Conservation (phyloP, 306 rosid genomes). For the Cicer pinnatifidum region DNA sequence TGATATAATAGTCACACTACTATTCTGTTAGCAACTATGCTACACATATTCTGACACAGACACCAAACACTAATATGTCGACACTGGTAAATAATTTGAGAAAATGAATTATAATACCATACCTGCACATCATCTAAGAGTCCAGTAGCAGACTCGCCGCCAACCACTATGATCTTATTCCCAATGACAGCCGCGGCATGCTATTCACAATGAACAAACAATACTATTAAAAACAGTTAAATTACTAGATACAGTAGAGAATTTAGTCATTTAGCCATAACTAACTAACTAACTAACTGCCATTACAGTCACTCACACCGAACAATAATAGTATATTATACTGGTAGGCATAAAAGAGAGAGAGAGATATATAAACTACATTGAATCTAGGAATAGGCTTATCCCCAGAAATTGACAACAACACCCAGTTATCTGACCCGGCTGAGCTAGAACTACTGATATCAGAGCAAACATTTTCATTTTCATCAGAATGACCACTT, state of each 20-base stretch:
- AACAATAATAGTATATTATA: slow-evolving; percentile 7
- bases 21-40: not conserved
- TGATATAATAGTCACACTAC: not conserved
- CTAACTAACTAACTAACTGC: not conserved
- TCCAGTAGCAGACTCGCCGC: slow-evolving; percentile 80
- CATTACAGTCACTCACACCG: not conserved
- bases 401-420: slow-evolving; percentile 54
- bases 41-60: too few relatives aligned
- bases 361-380: slow-evolving; percentile 18
- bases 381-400: slow-evolving; percentile 53
- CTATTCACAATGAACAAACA: slow-evolving; percentile 47
- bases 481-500: slow-evolving; percentile 62
- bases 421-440: slow-evolving; percentile 76
- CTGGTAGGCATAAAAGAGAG: not conserved
- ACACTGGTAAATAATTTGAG: too few relatives aligned
- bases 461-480: slow-evolving; percentile 61
- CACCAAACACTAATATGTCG: too few relatives aligned
- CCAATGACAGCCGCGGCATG: slow-evolving; percentile 91
- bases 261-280: not conserved
- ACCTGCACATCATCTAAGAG: slow-evolving; percentile 91
- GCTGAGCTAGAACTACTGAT: slow-evolving; percentile 53
- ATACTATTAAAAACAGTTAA: slow-evolving; percentile 19
- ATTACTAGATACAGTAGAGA: not conserved
- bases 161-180: slow-evolving; percentile 92
- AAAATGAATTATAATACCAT: not conserved